These are phyloP conservation scores for Volvox africanus DNA, from an alignment of 139 green algal genomes.

Conservation along the genomic window DNA sequence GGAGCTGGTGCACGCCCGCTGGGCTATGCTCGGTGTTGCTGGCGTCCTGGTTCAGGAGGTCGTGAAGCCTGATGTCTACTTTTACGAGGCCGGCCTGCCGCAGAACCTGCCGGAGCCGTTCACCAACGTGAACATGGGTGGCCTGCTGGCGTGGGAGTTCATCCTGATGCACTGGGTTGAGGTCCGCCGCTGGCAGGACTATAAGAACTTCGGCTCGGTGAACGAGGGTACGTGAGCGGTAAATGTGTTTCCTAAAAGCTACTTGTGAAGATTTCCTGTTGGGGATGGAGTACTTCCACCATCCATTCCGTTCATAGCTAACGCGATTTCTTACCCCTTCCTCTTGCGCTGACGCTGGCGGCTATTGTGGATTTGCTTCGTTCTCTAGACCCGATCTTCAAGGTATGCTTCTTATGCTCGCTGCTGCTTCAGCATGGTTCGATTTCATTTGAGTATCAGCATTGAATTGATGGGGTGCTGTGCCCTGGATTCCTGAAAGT, in stretches of 20 bases:
- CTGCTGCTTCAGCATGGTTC: too few species aligned
- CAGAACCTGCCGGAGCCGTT: constrained; percentile 86
- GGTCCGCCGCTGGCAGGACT: constrained; percentile 86
- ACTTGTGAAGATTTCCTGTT: neutral
- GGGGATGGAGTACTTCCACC: neutral
- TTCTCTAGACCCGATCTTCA: constrained; percentile 76
- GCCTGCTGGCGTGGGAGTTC: constrained; percentile 84
- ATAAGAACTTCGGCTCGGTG: constrained; percentile 84
- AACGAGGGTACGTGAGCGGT: constrained; percentile 57
- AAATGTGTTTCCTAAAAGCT: neutral
- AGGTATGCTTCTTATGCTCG: neutral
- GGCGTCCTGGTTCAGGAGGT: constrained; percentile 81
- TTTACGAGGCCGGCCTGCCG: constrained; percentile 77
- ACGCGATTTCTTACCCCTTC: neutral
- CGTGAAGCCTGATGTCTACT: constrained; percentile 72
- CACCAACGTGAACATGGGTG: constrained; percentile 79
- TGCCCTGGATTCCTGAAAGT: too few species aligned
- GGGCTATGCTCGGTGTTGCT: constrained; percentile 79
- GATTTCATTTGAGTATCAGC: too few species aligned
- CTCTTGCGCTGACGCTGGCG: neutral
- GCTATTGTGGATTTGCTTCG: neutral
- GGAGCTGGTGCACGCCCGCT: constrained; percentile 80
- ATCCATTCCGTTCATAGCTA: neutral
- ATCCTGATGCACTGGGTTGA: constrained; percentile 89
- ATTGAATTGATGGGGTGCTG: too few species aligned